These are phyloP conservation scores for Gossypium bickii DNA, from an alignment of 345 rosid species.

Conservation along the genomic window DNA sequence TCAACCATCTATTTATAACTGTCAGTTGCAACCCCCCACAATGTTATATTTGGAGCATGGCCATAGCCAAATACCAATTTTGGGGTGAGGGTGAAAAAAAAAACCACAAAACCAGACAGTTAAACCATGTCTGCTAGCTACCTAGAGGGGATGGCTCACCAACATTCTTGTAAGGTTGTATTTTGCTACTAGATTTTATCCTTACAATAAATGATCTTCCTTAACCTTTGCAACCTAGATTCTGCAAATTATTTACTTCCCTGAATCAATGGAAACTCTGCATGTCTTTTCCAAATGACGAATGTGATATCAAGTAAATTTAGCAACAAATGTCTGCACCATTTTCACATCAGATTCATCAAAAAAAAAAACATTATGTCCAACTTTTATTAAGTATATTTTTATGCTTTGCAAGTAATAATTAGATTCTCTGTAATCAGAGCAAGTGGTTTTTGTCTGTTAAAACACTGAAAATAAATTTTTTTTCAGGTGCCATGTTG, in stretches of 20 bases:
- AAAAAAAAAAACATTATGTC: not conserved
- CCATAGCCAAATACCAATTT: not conserved
- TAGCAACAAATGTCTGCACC: too few species aligned
- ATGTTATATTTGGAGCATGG: not conserved
- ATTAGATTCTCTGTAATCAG: not conserved
- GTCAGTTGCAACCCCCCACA: not conserved
- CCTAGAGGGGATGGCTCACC: too few species aligned
- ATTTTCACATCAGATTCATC: not conserved
- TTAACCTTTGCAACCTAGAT: not conserved
- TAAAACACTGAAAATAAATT: too few species aligned
- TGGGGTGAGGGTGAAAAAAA: not conserved
- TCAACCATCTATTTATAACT: slow-evolving; percentile 25
- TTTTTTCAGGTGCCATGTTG: too few species aligned
- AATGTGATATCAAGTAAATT: not conserved
- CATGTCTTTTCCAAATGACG: not conserved
- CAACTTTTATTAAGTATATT: not conserved
- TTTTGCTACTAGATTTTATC: not conserved
- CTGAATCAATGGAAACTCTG: not conserved
- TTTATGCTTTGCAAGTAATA: too few species aligned
- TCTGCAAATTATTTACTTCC: not conserved
- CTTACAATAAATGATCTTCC: not conserved
- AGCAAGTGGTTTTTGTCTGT: not conserved
- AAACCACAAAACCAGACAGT: too few species aligned
- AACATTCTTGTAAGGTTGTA: not conserved
- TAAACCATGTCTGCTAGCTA: too few species aligned